phyloP scores from a whole-genome alignment of 2,329 filamentous ascomycete genomes.

The Orbilia quercus region DNA sequence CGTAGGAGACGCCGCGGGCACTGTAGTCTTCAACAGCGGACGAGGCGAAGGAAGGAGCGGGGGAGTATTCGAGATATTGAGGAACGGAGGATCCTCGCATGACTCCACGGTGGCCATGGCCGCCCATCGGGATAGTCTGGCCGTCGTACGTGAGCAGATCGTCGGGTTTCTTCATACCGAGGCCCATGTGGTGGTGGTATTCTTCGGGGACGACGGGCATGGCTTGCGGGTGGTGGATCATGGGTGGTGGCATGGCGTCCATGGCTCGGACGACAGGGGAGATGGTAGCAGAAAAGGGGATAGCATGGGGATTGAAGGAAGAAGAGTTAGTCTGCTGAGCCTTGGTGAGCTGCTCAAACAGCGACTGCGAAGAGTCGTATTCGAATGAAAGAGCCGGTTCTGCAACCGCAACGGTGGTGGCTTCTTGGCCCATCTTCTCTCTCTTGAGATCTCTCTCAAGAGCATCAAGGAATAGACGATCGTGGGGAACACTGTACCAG shows the following conservation, averaged over 20 bases:
- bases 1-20: conserved; percentile 93
- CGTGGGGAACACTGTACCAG: conserved; percentile 99
- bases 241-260: conserved; percentile 92
- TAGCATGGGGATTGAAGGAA: conserved; percentile 86
- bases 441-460: conserved; percentile 97
- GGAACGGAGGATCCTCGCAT: conserved; percentile 96
- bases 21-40: conserved; percentile 98
- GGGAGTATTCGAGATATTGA: conserved; percentile 96
- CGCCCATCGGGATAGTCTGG: conserved; percentile 66
- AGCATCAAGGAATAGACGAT: conserved; percentile 95
- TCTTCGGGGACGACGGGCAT: conserved; percentile 70
- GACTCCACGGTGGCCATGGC: conserved; percentile 65
- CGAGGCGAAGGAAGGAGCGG: conserved; percentile 97
- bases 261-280: conserved; percentile 90
- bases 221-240: conserved; percentile 73
- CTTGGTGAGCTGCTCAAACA: conserved; percentile 99
- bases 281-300: conserved; percentile 79
- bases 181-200: conserved; percentile 46
- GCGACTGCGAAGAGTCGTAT: conserved; percentile 98
- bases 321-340: conserved; percentile 98
- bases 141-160: conserved; percentile 54
- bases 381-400: conserved; percentile 98
- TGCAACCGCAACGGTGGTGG: conserved; percentile 94
- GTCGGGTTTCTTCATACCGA: conserved; percentile 54
- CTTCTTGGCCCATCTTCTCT: conserved; percentile 99